phyloP scores from a whole-genome alignment of 768 basidiomycete species.

The Pleurotus eryngii region DNA sequence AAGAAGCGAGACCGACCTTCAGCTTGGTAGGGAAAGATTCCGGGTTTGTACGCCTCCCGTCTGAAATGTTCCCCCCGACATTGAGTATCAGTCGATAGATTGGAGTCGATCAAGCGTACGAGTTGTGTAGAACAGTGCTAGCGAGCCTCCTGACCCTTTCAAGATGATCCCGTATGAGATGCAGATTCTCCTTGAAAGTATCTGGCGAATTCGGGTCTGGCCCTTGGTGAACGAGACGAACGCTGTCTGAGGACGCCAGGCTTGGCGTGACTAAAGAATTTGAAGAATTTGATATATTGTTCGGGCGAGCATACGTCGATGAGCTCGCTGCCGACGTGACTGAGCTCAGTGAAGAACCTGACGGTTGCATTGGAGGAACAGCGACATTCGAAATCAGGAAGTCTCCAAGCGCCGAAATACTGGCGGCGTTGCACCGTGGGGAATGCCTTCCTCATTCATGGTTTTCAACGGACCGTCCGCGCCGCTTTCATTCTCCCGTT shows the following conservation, averaged over 20 bases:
- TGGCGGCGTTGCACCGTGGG: too few relatives aligned
- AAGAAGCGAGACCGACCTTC: conserved; percentile 35
- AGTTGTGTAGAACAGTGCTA: conserved; percentile 43
- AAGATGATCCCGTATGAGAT: conserved; percentile 45
- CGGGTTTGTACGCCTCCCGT: conserved; percentile 59
- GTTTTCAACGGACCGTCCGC: too few relatives aligned
- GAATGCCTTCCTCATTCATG: too few relatives aligned
- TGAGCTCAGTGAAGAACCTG: background rate
- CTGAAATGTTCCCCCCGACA: conserved; percentile 24
- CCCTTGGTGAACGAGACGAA: conserved; percentile 24
- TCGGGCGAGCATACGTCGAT: background rate
- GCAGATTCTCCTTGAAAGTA: conserved; percentile 58
- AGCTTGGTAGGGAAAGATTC: conserved; percentile 51
- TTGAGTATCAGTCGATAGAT: background rate
- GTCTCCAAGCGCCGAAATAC: too few relatives aligned
- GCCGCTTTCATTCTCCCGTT: too few relatives aligned
- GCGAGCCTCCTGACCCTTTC: conserved; percentile 46
- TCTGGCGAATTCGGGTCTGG: conserved; percentile 58
- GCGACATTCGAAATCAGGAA: too few relatives aligned
- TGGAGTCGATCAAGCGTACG: conserved; percentile 37
- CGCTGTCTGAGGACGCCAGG: background rate
- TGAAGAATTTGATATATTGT: background rate
- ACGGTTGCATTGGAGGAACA: background rate
- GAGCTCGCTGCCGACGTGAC: background rate
- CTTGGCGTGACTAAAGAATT: background rate